Evolutionary conservation across 805 yeast genomes (phyloP), one percentile per base, ranked within the genome.

Genomic region (Tetrapisispora iriomotensis): DNA sequence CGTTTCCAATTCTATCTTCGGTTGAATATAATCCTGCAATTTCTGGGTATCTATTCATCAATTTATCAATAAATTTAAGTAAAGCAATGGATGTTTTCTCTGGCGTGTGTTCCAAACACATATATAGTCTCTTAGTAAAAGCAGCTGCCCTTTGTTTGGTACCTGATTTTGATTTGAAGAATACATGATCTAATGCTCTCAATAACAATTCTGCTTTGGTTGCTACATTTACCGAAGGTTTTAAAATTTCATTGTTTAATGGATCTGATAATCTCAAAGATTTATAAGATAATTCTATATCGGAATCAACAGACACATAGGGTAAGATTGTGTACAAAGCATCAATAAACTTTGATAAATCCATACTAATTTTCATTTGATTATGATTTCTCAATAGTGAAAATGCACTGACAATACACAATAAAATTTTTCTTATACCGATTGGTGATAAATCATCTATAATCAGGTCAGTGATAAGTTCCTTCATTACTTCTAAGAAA

Each of bases 331-430:
- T 60, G 54, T 90, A 90, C 30, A 92, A 67, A 12, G 82, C 76
- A 42, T 81, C 77, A 28, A 88, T 75, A 54, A 92, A 92, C 43
- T 74, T 74, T 18, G 94, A 75, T 45, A 92, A 67, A 58, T 92
- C 98, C 39, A 88, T 74, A 19, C 79, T 78, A 38, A 88, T 73
- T 52, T 80, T 82, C 60, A 72, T 77, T 22, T 76, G 74, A 1
- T 75, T 71, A 54, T 87, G 88, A 44, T 82, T 86, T 0, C 82
- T 71, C 14, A 87, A 75, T 34, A 92, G 68, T 1, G 95, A 80
- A 61, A 90, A 90, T 5, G 97, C 85, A 1, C 97, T 90, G 13
- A 82, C 86, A 33, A 87, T 76, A 58, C 95, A 84, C 18, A 92
- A 68, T 32, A 90, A 66, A 0, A 84, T 69, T 45, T 86, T 87